Conservation (phyloP, 768 basidiomycete genomes). For the Mycena olivaceomarginata region DNA sequence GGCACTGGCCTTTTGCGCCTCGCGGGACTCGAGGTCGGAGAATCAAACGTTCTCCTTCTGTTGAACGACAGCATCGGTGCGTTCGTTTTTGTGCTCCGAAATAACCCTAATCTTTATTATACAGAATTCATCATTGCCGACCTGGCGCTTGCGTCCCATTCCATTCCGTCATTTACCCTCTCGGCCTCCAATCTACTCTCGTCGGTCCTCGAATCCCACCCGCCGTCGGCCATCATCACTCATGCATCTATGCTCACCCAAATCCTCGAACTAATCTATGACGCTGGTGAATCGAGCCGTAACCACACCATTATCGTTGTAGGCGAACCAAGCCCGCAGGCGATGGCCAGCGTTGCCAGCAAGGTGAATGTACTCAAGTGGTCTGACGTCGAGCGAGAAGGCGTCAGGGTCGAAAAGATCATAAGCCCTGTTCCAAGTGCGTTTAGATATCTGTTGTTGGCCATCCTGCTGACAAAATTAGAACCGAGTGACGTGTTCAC, state of each 20-base stretch:
- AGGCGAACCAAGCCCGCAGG: conserved; percentile 73
- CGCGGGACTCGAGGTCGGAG: conserved; percentile 71
- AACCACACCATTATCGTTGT: conserved; percentile 82
- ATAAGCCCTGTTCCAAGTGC: conserved; percentile 72
- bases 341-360: conserved; percentile 67
- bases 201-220: conserved; percentile 77
- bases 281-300: conserved; percentile 66
- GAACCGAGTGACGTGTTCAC: conserved; percentile 81
- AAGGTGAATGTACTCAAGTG: conserved; percentile 78
- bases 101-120: background rate
- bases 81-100: conserved; percentile 38
- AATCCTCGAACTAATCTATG: conserved; percentile 84
- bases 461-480: conserved; percentile 49
- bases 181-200: conserved; percentile 77
- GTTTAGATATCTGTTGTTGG: conserved; percentile 47
- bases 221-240: conserved; percentile 85
- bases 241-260: conserved; percentile 79
- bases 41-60: conserved; percentile 84
- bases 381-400: conserved; percentile 83
- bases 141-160: conserved; percentile 84
- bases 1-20: conserved; percentile 82
- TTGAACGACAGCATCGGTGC: conserved; percentile 88
- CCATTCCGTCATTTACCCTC: conserved; percentile 81
- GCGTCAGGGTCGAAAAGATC: conserved; percentile 68
- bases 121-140: conserved; percentile 88